These are phyloP conservation scores for Colletotrichum paranaense DNA, from an alignment of 2,329 filamentous ascomycete species.

Conservation along the genomic window DNA sequence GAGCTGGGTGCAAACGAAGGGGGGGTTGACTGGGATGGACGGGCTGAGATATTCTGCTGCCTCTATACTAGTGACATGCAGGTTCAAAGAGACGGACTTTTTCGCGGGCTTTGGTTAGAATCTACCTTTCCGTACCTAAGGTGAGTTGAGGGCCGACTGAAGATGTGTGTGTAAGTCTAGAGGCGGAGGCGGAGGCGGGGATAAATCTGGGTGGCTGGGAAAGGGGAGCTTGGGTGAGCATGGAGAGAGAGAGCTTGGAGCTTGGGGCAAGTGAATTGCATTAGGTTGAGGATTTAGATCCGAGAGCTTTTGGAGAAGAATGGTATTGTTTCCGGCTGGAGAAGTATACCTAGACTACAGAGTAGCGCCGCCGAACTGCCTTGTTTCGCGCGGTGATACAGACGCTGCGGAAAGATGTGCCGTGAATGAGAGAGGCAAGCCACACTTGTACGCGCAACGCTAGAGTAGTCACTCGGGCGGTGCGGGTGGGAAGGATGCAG, in stretches of 20 bases:
- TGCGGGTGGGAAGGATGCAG: neutral
- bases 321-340: neutral
- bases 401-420: neutral
- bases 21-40: neutral
- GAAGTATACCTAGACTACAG: neutral
- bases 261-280: neutral
- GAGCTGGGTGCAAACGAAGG: neutral
- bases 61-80: neutral
- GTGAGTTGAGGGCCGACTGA: neutral
- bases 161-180: neutral
- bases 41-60: neutral
- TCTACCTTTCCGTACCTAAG: neutral
- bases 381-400: neutral
- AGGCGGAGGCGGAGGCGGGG: too few relatives aligned
- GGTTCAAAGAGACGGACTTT: neutral
- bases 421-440: neutral
- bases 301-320: neutral
- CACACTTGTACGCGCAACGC: conserved; percentile 1
- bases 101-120: neutral
- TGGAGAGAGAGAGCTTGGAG: neutral
- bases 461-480: neutral
- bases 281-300: neutral
- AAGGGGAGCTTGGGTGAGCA: neutral
- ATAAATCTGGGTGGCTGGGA: neutral
- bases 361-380: neutral